These are phyloP conservation scores for Pisolithus sp. DNA, from an alignment of 768 basidiomycete species.

Conservation along the genomic window DNA sequence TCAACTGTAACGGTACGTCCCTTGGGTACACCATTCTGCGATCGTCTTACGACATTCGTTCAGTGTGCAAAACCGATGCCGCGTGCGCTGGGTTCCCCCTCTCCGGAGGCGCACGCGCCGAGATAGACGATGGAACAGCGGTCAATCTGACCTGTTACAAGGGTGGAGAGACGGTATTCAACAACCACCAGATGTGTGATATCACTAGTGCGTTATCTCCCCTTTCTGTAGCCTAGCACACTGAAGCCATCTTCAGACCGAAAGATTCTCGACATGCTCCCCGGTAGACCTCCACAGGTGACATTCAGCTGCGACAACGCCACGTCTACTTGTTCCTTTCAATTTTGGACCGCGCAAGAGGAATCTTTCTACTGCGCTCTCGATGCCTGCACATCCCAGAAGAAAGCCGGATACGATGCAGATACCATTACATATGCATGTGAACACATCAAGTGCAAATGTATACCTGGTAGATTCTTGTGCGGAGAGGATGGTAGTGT, in stretches of 20 bases:
- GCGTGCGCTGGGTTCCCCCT: conserved; percentile 80
- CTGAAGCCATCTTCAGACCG: conserved; percentile 50
- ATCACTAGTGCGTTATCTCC: conserved; percentile 74
- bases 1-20: conserved; percentile 90
- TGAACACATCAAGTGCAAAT: conserved; percentile 80
- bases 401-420: conserved; percentile 46
- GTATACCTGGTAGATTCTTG: conserved; percentile 89
- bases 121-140: conserved; percentile 34
- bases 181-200: conserved; percentile 96
- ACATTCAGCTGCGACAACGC: conserved; percentile 84
- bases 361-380: conserved; percentile 96
- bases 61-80: conserved; percentile 81
- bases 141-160: conserved; percentile 90
- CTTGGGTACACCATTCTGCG: neutral
- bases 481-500: conserved; percentile 95
- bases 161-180: conserved; percentile 89
- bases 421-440: conserved; percentile 79
- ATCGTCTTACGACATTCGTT: neutral
- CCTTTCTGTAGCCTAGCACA: neutral
- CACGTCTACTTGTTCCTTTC: conserved; percentile 75
- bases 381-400: conserved; percentile 52
- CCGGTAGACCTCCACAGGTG: conserved; percentile 86
- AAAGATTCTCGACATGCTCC: conserved; percentile 91
- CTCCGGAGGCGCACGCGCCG: conserved; percentile 32
- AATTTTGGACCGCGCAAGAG: conserved; percentile 94